These are phyloP conservation scores for Calonectria pauciramosa DNA, from an alignment of 2,329 filamentous ascomycete species.

Conservation along the genomic window DNA sequence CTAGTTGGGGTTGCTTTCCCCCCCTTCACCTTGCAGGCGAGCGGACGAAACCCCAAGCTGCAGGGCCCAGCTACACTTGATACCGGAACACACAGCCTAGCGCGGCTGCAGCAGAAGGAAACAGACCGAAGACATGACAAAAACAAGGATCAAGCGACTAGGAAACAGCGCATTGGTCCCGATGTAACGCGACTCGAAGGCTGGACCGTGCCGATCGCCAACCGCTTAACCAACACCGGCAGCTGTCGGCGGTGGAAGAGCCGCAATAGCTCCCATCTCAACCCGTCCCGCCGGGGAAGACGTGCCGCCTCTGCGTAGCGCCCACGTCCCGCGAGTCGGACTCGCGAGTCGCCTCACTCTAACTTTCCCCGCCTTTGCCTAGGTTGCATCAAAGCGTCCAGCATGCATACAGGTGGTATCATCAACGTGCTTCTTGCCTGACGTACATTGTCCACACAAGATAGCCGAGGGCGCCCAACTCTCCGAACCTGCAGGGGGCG, in stretches of 20 bases:
- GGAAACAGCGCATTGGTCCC: neutral
- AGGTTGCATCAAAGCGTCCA: slow-evolving; percentile 16
- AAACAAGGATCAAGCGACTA: neutral
- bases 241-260: neutral
- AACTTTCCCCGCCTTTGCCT: slow-evolving; percentile 16
- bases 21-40: neutral
- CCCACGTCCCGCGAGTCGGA: neutral
- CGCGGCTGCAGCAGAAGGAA: neutral
- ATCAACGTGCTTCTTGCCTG: slow-evolving; percentile 4
- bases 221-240: neutral
- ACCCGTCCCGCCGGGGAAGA: slow-evolving; percentile 1
- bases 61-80: neutral
- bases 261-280: neutral
- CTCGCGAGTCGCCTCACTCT: neutral
- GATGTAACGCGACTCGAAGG: neutral
- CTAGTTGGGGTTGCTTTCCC: neutral
- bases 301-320: neutral
- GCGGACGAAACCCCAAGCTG: neutral
- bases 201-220: neutral
- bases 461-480: slow-evolving; percentile 10
- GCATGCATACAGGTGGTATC: slow-evolving; percentile 23
- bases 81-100: neutral
- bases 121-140: neutral
- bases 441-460: neutral
- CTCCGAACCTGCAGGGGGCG: neutral